Base-by-base conservation (phyloP, 345 rosid species). In the Hibiscus trionum region DNA sequence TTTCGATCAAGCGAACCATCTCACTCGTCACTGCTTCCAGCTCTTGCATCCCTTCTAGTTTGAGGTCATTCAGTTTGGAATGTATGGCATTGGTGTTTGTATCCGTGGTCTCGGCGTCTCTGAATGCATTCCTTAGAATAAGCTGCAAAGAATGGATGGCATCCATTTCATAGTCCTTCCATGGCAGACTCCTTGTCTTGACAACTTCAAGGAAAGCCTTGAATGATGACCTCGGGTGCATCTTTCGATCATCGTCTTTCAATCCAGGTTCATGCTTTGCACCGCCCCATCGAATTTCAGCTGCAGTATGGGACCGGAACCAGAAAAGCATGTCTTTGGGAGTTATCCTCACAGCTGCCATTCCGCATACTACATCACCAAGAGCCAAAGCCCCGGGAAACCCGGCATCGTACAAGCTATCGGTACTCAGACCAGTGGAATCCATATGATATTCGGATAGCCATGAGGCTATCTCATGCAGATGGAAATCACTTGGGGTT, bases 91-190 rank as follows among this genome's bases (percentile, higher is more conserved):
- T 84, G 70, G 87, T 56, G 67, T 82, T 85, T 26, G 67, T 44
- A 73, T 90, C 89, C 69, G 76, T 46, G 11, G 80, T 49, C 56
- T 83, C 93, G 39, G 66, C 39, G 46, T 88, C 98, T 77, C 86
- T 91, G 71, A 82, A 83, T 24, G 97, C 86, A 59, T 91, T 94
- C 77, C 97, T 87, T 81, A 94, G 75, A 61, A 94, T 94, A 70
- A 91, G 90, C 86, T 94, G 98, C 86, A 94, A 77, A 64, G 98
- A 94, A 79, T 94, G 98, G 66, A 94, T 94, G 37, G 97, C 96
- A 77, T 94, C 97, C 97, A 90, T 91, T 84, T 94, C 98, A 74
- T 85, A 88, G 82, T 91, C 97, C 76, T 91, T 91, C 98, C 97
- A 94, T 19, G 98, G 95, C 70, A 87, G 73, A 84, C 98, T 90